phyloP scores from a whole-genome alignment of 345 rosid genomes.

The Populus alba region DNA sequence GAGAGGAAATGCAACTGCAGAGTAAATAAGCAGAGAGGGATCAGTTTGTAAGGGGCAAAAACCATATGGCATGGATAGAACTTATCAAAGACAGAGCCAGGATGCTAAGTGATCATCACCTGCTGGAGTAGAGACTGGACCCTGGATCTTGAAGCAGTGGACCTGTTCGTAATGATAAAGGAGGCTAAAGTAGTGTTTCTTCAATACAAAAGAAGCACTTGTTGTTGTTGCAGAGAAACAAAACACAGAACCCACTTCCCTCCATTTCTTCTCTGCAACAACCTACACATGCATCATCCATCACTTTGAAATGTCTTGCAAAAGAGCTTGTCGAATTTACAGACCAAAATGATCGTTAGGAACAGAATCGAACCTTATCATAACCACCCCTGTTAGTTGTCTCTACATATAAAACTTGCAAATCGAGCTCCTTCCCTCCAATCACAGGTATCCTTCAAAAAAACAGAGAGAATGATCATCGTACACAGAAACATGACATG shows the following conservation, averaged over 20 bases:
- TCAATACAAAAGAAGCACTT: constrained; percentile 89
- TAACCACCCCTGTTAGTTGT: constrained; percentile 84
- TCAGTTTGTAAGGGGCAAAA: not conserved
- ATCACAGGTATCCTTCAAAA: constrained; percentile 92
- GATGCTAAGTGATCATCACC: constrained; percentile 30
- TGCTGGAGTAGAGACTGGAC: constrained; percentile 53
- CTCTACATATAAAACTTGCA: constrained; percentile 84
- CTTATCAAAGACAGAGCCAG: not conserved
- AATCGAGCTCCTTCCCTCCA: constrained; percentile 91
- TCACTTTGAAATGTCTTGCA: not conserved
- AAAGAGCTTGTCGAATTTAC: no score
- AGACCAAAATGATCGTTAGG: not conserved
- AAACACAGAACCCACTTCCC: constrained; percentile 92
- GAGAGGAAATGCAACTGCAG: constrained; percentile 46
- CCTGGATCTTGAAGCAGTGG: constrained; percentile 67
- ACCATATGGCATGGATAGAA: not conserved
- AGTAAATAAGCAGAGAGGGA: not conserved
- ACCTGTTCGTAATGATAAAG: constrained; percentile 91
- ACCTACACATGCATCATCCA: constrained; percentile 41
- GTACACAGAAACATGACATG: not conserved
- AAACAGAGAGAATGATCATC: not conserved
- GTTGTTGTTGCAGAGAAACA: constrained; percentile 86
- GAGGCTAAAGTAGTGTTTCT: constrained; percentile 76
- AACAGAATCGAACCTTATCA: constrained; percentile 56
- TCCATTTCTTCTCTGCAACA: constrained; percentile 97